These are phyloP conservation scores for Pichia rugopelliculosa DNA, from an alignment of 805 yeast species.

Conservation along the genomic window DNA sequence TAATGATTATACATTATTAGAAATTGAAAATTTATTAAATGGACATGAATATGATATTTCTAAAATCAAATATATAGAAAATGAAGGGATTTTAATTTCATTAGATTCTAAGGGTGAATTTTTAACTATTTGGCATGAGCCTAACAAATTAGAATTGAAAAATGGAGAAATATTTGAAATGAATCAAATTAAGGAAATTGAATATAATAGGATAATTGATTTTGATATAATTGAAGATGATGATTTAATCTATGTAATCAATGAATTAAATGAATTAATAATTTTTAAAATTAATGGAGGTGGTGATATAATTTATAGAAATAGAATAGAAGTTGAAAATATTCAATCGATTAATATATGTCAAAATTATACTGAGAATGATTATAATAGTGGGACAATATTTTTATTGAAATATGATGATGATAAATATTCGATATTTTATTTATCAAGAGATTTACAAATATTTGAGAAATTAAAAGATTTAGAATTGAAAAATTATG, in stretches of 20 bases:
- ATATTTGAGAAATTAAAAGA: background rate
- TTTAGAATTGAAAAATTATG: background rate
- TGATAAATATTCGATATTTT: background rate
- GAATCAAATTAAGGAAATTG: constrained; percentile 38
- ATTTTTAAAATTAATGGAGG: constrained; percentile 7
- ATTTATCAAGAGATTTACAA: background rate
- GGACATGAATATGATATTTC: constrained; percentile 45
- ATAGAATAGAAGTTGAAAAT: background rate
- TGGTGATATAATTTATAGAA: background rate
- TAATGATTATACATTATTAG: constrained; percentile 47
- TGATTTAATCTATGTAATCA: constrained; percentile 31
- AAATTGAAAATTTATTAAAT: constrained; percentile 43
- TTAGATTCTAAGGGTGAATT: constrained; percentile 48
- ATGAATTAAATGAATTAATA: constrained; percentile 47
- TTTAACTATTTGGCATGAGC: constrained; percentile 56
- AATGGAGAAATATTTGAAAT: constrained; percentile 24
- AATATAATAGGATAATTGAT: constrained; percentile 10
- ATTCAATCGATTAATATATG: background rate
- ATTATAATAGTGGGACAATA: background rate
- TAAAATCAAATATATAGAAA: constrained; percentile 37
- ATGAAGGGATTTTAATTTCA: constrained; percentile 49
- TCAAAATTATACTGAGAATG: background rate
- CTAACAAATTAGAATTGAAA: constrained; percentile 16
- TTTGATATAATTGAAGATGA: constrained; percentile 32
- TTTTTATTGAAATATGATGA: background rate